Evolutionary conservation across 331 rosid genomes (phyloP).

Genomic region (Prunus yedoensis): DNA sequence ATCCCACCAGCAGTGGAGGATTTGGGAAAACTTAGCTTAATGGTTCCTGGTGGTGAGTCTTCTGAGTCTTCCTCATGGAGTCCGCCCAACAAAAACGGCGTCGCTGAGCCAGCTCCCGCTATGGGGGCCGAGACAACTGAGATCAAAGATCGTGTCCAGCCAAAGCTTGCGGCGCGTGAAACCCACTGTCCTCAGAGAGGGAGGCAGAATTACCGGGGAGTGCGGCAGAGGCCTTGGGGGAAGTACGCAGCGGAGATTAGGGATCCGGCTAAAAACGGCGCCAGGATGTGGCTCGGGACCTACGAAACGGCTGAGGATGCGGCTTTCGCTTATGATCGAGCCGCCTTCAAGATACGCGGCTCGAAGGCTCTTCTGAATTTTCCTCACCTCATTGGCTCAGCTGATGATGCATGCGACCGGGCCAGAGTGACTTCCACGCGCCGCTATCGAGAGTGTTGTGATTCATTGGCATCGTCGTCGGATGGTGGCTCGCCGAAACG

Average conservation of each 20-base stretch:
- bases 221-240: slow-evolving; percentile 68
- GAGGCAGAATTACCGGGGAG: slow-evolving; percentile 39
- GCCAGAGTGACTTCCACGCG: slow-evolving; percentile 6
- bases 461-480: background rate
- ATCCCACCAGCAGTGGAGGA: background rate
- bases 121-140: too few species aligned
- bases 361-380: slow-evolving; percentile 58
- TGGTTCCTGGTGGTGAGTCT: too few species aligned
- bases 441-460: background rate
- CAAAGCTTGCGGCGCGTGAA: background rate
- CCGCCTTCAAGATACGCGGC: slow-evolving; percentile 55
- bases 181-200: background rate
- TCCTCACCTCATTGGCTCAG: slow-evolving; percentile 42
- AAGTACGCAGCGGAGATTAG: slow-evolving; percentile 58
- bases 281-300: slow-evolving; percentile 60
- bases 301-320: slow-evolving; percentile 47
- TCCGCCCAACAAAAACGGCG: too few species aligned
- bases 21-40: too few species aligned
- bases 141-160: too few species aligned
- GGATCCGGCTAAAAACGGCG: slow-evolving; percentile 38
- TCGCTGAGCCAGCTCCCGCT: too few species aligned
- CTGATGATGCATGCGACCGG: background rate
- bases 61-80: too few species aligned
- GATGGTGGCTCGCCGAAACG: slow-evolving; percentile 7
- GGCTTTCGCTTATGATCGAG: slow-evolving; percentile 52